Conservation (phyloP, 2,329 filamentous ascomycete species). For the Stagonosporopsis vannaccii region DNA sequence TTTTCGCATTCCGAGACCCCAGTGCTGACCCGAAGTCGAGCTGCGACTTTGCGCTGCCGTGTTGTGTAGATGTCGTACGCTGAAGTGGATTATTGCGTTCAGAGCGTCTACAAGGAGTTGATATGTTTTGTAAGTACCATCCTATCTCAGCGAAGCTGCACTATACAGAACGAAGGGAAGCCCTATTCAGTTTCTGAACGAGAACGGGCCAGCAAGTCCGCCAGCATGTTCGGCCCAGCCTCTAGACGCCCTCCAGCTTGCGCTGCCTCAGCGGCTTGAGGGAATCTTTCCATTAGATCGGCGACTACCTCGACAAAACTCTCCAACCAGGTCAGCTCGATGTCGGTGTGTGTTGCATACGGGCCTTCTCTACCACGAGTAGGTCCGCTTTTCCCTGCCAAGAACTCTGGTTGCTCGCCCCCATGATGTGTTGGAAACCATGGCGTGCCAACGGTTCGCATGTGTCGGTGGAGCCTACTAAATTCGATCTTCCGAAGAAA, state of each 20-base stretch:
- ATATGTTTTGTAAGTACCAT: too few relatives aligned
- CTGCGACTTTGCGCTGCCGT: neutral
- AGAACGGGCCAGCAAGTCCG: neutral
- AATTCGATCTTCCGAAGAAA: neutral
- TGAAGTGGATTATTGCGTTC: too few relatives aligned
- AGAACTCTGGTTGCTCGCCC: neutral
- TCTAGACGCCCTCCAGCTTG: too few relatives aligned
- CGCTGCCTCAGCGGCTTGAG: neutral
- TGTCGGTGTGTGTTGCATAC: neutral
- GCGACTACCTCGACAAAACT: constrained; percentile 3
- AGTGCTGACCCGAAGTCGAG: neutral
- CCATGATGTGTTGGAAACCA: neutral
- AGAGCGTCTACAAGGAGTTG: too few relatives aligned
- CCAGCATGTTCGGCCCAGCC: neutral
- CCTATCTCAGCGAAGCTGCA: neutral
- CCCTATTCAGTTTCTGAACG: too few relatives aligned
- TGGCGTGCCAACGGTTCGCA: neutral
- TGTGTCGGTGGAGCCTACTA: too few relatives aligned
- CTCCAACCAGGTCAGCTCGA: constrained; percentile 5
- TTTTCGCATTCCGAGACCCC: constrained; percentile 9
- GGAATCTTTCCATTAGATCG: neutral
- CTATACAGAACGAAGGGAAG: neutral
- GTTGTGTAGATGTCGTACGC: neutral
- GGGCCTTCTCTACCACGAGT: neutral
- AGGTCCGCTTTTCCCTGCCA: neutral